Conservation (phyloP, 1,284 basidiomycete genomes). For the Rhodotorula sp. region DNA sequence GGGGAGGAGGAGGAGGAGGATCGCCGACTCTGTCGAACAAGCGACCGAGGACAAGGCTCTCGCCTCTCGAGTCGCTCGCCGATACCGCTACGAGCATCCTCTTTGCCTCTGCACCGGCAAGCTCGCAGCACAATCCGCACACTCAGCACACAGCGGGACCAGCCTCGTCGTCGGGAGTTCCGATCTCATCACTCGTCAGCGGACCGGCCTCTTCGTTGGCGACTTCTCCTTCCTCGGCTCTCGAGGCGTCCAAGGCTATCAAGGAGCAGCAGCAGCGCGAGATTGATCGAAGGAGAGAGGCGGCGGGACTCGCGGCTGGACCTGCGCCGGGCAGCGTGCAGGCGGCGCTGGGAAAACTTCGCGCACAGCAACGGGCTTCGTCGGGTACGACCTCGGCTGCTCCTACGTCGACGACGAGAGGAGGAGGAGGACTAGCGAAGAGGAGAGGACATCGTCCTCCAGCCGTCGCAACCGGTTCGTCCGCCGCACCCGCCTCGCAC, state of each 20-base stretch:
- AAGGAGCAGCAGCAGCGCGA: conserved; percentile 15
- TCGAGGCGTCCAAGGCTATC: not conserved
- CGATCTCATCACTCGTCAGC: not conserved
- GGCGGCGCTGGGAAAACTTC: not conserved
- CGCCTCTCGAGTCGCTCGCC: conserved; percentile 17
- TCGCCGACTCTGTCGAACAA: conserved; percentile 1
- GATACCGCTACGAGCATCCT: conserved; percentile 5
- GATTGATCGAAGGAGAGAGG: not conserved
- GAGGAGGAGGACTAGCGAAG: conserved; percentile 2
- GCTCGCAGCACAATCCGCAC: too few relatives aligned
- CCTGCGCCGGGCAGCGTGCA: not conserved
- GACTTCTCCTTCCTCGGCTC: not conserved
- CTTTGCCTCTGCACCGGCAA: not conserved
- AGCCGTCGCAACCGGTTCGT: conserved; percentile 9
- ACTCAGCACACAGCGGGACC: not conserved
- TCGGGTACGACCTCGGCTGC: too few relatives aligned
- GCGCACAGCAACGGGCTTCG: not conserved
- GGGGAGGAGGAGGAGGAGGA: not conserved
- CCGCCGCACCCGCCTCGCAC: not conserved
- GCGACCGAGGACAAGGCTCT: conserved; percentile 1
- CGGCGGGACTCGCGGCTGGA: not conserved
- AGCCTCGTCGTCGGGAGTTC: not conserved
- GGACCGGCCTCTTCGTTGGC: not conserved
- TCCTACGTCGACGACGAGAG: not conserved
- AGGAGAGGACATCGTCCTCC: conserved; percentile 28